These are phyloP conservation scores for Chlamydomonas sphaeroides DNA, from an alignment of 139 green algal species.

Conservation along the genomic window DNA sequence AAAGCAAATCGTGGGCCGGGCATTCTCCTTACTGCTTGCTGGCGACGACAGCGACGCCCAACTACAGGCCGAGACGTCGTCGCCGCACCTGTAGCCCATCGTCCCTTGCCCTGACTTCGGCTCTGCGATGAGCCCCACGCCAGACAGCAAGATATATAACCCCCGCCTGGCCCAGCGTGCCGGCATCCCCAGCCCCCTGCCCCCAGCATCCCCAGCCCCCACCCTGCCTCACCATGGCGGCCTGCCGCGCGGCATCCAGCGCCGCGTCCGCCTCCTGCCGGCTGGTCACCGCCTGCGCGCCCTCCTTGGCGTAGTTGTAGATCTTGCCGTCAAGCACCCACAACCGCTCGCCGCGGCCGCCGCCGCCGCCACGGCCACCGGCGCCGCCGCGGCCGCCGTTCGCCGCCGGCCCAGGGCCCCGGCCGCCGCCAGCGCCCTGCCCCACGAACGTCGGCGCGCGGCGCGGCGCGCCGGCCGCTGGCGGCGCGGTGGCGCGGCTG, in stretches of 20 bases:
- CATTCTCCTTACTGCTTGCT: too few species aligned
- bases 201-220: not conserved
- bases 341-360: constrained; percentile 46
- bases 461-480: not conserved
- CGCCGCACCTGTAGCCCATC: too few species aligned
- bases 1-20: too few species aligned
- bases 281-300: constrained; percentile 64
- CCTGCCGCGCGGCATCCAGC: constrained; percentile 56
- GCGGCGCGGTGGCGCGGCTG: not conserved
- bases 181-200: too few species aligned
- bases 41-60: too few species aligned
- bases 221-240: constrained; percentile 17
- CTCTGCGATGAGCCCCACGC: too few species aligned
- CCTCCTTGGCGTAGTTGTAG: constrained; percentile 88
- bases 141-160: too few species aligned
- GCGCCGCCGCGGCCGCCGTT: not conserved
- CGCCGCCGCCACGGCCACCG: constrained; percentile 16
- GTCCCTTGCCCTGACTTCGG: too few species aligned
- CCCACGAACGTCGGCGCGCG: constrained; percentile 11
- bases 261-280: constrained; percentile 55
- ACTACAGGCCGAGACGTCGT: too few species aligned
- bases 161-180: not conserved
- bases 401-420: not conserved
- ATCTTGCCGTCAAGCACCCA: constrained; percentile 82
- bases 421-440: not conserved